A percentile compares a stretch with the other conserved stretches of the same genome.
phyloP scores from a whole-genome alignment of 2,329 filamentous ascomycete genomes.

The Aspergillus sp. region DNA sequence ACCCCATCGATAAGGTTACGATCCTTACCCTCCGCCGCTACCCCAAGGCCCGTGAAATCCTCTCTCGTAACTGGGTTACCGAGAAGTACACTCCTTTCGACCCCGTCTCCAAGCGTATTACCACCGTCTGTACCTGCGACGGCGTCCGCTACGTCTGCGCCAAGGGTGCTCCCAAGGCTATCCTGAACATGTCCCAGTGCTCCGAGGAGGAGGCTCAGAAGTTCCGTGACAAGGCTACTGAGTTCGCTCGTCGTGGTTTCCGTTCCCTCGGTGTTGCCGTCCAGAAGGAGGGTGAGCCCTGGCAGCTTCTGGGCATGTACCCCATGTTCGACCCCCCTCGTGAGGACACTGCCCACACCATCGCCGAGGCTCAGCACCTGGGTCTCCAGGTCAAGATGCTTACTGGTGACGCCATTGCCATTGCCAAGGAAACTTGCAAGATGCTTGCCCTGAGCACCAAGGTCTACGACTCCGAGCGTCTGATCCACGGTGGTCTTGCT shows the following conservation, averaged over 20 bases:
- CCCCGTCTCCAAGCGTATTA: constrained; percentile 77
- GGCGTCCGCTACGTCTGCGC: constrained; percentile 69
- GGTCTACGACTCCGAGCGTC: constrained; percentile 76
- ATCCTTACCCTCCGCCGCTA: constrained; percentile 73
- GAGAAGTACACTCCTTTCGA: constrained; percentile 72
- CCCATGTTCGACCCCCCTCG: constrained; percentile 79
- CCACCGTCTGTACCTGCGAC: constrained; percentile 65
- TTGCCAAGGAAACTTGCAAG: constrained; percentile 79
- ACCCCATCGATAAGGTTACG: constrained; percentile 77
- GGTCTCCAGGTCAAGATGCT: constrained; percentile 79
- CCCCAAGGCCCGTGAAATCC: constrained; percentile 73
- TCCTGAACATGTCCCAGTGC: constrained; percentile 67
- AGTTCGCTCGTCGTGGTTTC: constrained; percentile 77
- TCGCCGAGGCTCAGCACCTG: constrained; percentile 71
- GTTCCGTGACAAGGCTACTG: constrained; percentile 70
- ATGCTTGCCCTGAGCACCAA: constrained; percentile 76
- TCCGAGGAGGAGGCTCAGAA: constrained; percentile 61
- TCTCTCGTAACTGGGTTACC: constrained; percentile 71
- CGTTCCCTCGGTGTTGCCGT: constrained; percentile 75
- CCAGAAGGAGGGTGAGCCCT: constrained; percentile 72
- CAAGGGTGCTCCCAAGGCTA: constrained; percentile 75
- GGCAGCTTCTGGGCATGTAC: constrained; percentile 72
- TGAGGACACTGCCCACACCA: constrained; percentile 75
- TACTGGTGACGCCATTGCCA: constrained; percentile 76
- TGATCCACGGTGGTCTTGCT: constrained; percentile 72